Base-by-base conservation (phyloP, 371 early-diverging fungal genomes). In the Mortierella sp. region DNA sequence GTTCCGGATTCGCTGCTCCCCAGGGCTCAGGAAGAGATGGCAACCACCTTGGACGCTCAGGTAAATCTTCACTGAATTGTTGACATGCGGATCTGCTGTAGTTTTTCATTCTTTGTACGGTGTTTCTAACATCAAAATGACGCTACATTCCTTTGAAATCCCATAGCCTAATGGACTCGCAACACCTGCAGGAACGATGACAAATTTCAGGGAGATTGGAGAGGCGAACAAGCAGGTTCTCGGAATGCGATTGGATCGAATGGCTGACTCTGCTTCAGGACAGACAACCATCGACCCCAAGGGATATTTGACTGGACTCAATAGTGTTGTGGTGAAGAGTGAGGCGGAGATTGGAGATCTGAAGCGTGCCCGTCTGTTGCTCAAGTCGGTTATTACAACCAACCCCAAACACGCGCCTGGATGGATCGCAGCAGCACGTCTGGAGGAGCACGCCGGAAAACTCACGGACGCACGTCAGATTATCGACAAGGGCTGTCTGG, bases 391-490 rank as follows among this genome's bases (percentile, higher is more conserved):
- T 43, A 97, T 94, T 43, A 92, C 91, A 5, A 95, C 99, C 0
- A 98, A 98, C 85, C 98, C 98, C 3, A 95, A 94, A 73, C 95
- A 97, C 74, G 97, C 97, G 7, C 96, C 98, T n/a, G 79, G 97
- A 48, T 99, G 99, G 99, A 98, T 98, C 84, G 98, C 98, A 3
- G 97, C 97, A 13, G 99, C 99, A 26, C 93, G 99, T 70, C 85
- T 98, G 53, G 99, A 99, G 85, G 98, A 99, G 80, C 92, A 95
- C 0, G 97, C 97, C 2, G 94, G 95, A 22, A 94, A 97, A 76
- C 84, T 92, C 55, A 89, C 90, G 4, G 92, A 94, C 26, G 99
- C 99, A 8, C 88, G 98, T 34, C 91, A 90, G 45, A 88, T 94
- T 24, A 96, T 98, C 76, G 92, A 95, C 14, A 93, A 96, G 79